Percentiles rank a stretch among this genome's conserved stretches.
Conservation (phyloP, 805 yeast species). For the Nakazawaea sp. region DNA sequence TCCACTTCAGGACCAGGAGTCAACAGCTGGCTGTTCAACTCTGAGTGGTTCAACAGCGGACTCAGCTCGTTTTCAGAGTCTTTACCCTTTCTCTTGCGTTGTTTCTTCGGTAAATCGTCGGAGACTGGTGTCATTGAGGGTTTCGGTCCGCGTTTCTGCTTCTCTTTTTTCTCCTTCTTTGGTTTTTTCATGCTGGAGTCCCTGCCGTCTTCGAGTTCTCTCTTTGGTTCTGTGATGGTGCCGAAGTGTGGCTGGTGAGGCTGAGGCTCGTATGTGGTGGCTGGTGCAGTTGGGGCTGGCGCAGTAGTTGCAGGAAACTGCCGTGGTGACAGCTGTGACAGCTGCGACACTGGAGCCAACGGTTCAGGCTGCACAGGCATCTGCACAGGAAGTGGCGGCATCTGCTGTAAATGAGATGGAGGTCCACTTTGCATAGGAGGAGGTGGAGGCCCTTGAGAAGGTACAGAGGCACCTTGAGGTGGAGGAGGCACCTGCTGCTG, state of each 20-base stretch:
- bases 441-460: conserved; percentile 4
- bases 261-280: background rate
- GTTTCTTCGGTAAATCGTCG: conserved; percentile 7
- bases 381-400: conserved; percentile 3
- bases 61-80: conserved; percentile 2
- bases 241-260: conserved; percentile 4
- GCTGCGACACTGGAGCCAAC: conserved; percentile 4
- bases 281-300: background rate
- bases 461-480: conserved; percentile 15
- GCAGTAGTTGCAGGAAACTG: background rate
- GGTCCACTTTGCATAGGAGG: conserved; percentile 6
- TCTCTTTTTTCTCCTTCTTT: conserved; percentile 10
- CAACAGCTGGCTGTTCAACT: conserved; percentile 1
- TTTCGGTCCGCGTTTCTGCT: conserved; percentile 3
- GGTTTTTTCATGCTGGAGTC: conserved; percentile 6
- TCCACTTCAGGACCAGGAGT: background rate
- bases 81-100: conserved; percentile 6
- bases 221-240: conserved; percentile 5
- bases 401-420: conserved; percentile 2
- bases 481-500: conserved; percentile 20
- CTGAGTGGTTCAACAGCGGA: conserved; percentile 3
- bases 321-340: background rate
- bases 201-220: conserved; percentile 10
- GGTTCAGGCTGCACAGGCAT: conserved; percentile 3
- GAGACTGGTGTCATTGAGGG: conserved; percentile 4